Evolutionary conservation across 2,329 filamentous ascomycete genomes (phyloP).

Genomic region (Colletotrichum sp.): DNA sequence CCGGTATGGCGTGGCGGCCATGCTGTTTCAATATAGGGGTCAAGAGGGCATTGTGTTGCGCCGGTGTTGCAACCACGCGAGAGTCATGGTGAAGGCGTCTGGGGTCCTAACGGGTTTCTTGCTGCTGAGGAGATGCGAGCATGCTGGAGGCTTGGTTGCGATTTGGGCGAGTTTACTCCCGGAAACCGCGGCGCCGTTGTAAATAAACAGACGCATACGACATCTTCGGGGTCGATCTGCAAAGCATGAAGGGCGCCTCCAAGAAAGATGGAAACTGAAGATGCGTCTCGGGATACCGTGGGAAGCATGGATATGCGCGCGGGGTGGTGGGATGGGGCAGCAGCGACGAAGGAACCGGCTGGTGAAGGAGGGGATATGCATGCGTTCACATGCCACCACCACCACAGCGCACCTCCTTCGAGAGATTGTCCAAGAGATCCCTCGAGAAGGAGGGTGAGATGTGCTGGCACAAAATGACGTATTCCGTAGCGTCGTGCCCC

Average conservation of each 20-base stretch:
- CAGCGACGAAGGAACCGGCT: not conserved
- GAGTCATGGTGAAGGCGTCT: not conserved
- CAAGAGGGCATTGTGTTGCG: not conserved
- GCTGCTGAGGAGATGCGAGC: not conserved
- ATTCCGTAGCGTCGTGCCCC: not conserved
- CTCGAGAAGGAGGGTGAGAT: not conserved
- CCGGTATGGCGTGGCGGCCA: not conserved
- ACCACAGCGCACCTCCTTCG: not conserved
- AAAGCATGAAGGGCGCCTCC: not conserved
- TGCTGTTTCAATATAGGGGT: not conserved
- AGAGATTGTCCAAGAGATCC: constrained; percentile 3
- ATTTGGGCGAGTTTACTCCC: not conserved
- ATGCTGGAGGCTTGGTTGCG: not conserved
- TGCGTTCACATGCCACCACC: not conserved
- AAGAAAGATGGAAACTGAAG: not conserved
- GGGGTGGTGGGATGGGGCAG: not conserved
- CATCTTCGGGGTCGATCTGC: not conserved
- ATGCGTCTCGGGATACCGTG: not conserved
- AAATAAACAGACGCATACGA: not conserved
- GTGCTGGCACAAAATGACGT: constrained; percentile 19
- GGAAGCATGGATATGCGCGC: not conserved
- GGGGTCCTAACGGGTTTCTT: not conserved
- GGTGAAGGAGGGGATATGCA: not conserved
- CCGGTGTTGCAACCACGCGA: not conserved
- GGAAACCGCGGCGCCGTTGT: not conserved